Evolutionary conservation across 805 yeast genomes (phyloP), one percentile per base, ranked within the genome.

Genomic region (Ogataea trehalophila): DNA sequence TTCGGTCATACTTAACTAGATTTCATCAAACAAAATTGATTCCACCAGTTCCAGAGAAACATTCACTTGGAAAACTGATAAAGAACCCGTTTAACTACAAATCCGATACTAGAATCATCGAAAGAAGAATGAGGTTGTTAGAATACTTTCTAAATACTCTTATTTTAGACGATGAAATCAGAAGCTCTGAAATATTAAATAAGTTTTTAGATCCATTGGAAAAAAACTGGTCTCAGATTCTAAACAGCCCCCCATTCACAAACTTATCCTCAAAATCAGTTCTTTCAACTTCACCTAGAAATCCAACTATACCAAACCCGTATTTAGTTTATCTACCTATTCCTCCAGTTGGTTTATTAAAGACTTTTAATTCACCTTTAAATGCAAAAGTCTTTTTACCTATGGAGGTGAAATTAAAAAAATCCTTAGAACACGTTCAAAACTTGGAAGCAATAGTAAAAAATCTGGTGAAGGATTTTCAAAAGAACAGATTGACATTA

Each of bases 21-120:
- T 72, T 91, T 45, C 84, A 85, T 57, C 99, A 98, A 4, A 81
- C 95, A 5, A 67, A 87, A n/a, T 78, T 94, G 11, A 80, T 94
- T 9, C 98, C 99, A 4, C 97, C 97, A 0, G 88, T 94, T n/a
- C 99, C 99, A 0, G 86, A 84, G 61, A 87, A 86, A 59, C 94
- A 86, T 52, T 73, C 82, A 2, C 53, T 79, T 15, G 66, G 77
- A 39, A 52, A 59, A 37, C 51, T 66, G 17, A 49, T 68, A 17
- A 55, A 55, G 26, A 60, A 60, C 42, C 71, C 71, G 2, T 60
- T 67, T 38, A 54, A 53, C 26, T 67, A 66, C 48, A 65, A 61
- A 40, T 52, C 53, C 9, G 70, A 67, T 44, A 42, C 53, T 2
- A 53, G 54, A 29, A 63, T 66, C 11, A 73, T 79, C n/a, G 77